Base-by-base conservation (phyloP, 2,329 filamentous ascomycete species). In the Trichoderma hamatum region DNA sequence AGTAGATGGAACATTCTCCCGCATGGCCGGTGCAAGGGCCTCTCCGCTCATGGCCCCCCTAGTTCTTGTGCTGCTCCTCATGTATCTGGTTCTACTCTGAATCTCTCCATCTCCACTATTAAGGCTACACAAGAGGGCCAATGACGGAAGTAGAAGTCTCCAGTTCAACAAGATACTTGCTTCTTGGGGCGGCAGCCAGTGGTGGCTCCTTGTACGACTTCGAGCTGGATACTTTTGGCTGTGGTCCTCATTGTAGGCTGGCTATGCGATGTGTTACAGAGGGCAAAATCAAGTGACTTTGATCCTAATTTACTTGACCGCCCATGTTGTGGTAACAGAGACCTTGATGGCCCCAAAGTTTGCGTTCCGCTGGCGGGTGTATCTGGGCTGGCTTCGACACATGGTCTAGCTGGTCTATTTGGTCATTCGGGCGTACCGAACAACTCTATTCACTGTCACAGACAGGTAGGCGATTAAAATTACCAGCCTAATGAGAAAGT, bases 191-290 rank as follows among this genome's bases (percentile, higher is more conserved):
- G 60, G 49, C 26, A 65, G 24, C 34, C 26, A 26, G 49, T 56
- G 49, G 49, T 19, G 28, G 36, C 52, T 28, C 36, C 60, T 58
- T 66, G 61, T 66, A 21, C 52, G n/a, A 65, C 67, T 10, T 36
- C 43, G 9, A 26, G n/a, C 2, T 32, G 46, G 34, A 28, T 26
- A 39, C 59, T 58, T 43, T 36, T 30, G 30, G 19, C 26, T 60
- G 54, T 46, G 66, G 56, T 16, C 51, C 26, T 51, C 34, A 6
- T 43, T 65, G 60, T 24, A 36, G 55, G 64, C 43, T 58, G 39
- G 67, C 54, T 52, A 52, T 64, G 67, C 60, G 60, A 61, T 54
- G 67, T 69, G 14, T n/a, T 60, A 69, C 67, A 51, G 43, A 36
- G 52, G 26, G 39, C 39, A 69, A 4, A 43, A 54, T 46, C 36